Evolutionary conservation across 2,329 filamentous ascomycete species (phyloP).

Genomic region (Cladosporium sp.): DNA sequence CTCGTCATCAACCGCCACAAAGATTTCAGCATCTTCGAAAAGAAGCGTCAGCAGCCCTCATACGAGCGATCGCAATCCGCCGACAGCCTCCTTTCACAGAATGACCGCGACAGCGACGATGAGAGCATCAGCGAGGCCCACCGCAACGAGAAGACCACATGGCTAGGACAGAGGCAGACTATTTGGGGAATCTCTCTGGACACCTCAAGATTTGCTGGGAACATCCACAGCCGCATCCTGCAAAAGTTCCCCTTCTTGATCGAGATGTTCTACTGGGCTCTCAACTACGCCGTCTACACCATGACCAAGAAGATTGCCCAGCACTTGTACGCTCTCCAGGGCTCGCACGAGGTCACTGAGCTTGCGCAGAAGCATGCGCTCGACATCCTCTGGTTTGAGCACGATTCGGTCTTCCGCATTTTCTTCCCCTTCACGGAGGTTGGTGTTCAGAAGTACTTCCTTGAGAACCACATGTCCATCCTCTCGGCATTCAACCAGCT

Average conservation of each 20-base stretch:
- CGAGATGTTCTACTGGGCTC: constrained; percentile 73
- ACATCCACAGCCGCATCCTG: constrained; percentile 63
- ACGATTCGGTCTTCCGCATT: constrained; percentile 51
- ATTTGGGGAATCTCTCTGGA: constrained; percentile 50
- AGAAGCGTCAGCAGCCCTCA: constrained; percentile 19
- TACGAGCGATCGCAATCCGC: constrained; percentile 46
- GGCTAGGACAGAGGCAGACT: constrained; percentile 46
- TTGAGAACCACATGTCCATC: constrained; percentile 53
- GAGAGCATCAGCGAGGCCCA: not conserved
- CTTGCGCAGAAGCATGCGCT: constrained; percentile 58
- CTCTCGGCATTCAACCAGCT: constrained; percentile 59
- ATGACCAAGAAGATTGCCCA: constrained; percentile 46
- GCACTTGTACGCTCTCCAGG: constrained; percentile 28
- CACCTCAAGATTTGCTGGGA: constrained; percentile 59
- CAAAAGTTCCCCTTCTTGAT: constrained; percentile 69
- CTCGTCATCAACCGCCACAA: constrained; percentile 43
- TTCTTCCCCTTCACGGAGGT: constrained; percentile 56
- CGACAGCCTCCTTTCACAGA: constrained; percentile 40
- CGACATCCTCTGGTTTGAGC: constrained; percentile 57
- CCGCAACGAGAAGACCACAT: constrained; percentile 49
- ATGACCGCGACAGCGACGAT: constrained; percentile 9
- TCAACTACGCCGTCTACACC: constrained; percentile 65
- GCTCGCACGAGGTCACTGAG: constrained; percentile 55
- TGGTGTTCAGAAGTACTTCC: constrained; percentile 58
- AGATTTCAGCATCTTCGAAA: constrained; percentile 35